These are phyloP conservation scores for Cerioporus squamosus DNA, from an alignment of 1,284 basidiomycete genomes.

Conservation along the genomic window DNA sequence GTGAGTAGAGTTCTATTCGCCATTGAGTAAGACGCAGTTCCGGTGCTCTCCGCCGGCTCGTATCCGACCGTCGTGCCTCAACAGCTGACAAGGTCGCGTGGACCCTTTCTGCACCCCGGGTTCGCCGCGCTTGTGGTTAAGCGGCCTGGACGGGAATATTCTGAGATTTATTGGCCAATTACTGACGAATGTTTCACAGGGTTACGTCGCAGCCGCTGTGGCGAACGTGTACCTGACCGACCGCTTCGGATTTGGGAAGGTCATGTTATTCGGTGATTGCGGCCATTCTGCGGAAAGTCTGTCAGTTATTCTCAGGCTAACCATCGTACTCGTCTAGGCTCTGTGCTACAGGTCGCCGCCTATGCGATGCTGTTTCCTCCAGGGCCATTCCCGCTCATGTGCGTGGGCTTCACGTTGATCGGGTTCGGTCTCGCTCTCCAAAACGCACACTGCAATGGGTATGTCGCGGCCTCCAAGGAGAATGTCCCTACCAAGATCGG, in stretches of 20 bases:
- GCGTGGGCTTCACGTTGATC: conserved; percentile 59
- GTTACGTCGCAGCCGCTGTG: conserved; percentile 50
- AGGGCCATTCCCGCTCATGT: conserved; percentile 70
- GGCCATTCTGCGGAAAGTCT: no score
- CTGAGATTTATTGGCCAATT: no score
- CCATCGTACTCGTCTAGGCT: conserved; percentile 9
- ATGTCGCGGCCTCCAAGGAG: conserved; percentile 48
- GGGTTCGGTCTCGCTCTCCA: conserved; percentile 67
- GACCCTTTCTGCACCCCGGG: no score
- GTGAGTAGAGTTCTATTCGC: conserved; percentile 37
- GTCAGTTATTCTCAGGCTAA: background rate
- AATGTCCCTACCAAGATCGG: conserved; percentile 59
- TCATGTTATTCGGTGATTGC: conserved; percentile 35
- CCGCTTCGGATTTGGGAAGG: conserved; percentile 60
- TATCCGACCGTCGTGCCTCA: no score
- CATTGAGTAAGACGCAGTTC: no score
- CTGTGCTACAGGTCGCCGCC: conserved; percentile 45
- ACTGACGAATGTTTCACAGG: conserved; percentile 34
- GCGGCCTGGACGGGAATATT: no score
- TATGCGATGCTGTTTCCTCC: conserved; percentile 62
- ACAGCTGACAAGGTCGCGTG: no score
- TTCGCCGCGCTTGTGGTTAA: no score
- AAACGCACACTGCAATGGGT: conserved; percentile 59
- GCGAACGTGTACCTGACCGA: conserved; percentile 55
- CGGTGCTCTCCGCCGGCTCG: no score